Percentiles rank a stretch among this genome's conserved stretches.
Evolutionary conservation across 208 protist genomes (phyloP).

Genomic region (Crithidia bombi): DNA sequence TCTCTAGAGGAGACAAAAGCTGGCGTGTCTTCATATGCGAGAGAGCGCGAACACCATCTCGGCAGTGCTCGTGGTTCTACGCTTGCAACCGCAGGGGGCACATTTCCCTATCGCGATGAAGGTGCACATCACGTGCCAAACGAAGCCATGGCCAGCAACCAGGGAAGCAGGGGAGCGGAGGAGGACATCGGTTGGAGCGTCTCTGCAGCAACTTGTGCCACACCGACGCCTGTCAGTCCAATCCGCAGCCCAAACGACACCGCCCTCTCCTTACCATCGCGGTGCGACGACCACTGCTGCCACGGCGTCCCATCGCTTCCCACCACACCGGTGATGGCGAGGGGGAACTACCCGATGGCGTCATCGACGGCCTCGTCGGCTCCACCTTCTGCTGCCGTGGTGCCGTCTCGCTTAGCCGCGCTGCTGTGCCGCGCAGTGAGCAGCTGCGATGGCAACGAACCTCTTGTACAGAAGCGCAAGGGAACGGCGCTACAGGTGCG

Average conservation of each 20-base stretch:
- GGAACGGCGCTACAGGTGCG: neutral
- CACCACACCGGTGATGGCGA: neutral
- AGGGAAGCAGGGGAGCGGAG: neutral
- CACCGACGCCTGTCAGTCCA: slow-evolving; percentile 20
- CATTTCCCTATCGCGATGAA: too few relatives aligned
- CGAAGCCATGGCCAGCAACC: too few relatives aligned
- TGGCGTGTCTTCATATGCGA: too few relatives aligned
- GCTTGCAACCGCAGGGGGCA: too few relatives aligned
- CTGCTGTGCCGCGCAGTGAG: slow-evolving; percentile 26
- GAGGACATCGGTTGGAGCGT: neutral
- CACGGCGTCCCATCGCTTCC: neutral
- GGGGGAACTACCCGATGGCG: neutral
- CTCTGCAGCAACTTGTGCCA: neutral
- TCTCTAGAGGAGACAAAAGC: neutral
- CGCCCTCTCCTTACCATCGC: slow-evolving; percentile 24
- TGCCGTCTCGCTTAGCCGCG: slow-evolving; percentile 19
- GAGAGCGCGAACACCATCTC: too few relatives aligned
- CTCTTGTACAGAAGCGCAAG: neutral
- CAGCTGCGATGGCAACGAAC: neutral
- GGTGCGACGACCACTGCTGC: neutral
- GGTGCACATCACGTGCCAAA: too few relatives aligned
- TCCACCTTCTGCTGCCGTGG: neutral
- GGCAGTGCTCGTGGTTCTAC: too few relatives aligned
- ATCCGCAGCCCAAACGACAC: slow-evolving; percentile 23
- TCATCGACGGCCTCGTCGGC: neutral